Percentiles rank a stretch among this genome's conserved stretches.
These are phyloP conservation scores for Parachaetomium inaequale DNA, from an alignment of 495 filamentous ascomycete genomes.

Conservation along the genomic window DNA sequence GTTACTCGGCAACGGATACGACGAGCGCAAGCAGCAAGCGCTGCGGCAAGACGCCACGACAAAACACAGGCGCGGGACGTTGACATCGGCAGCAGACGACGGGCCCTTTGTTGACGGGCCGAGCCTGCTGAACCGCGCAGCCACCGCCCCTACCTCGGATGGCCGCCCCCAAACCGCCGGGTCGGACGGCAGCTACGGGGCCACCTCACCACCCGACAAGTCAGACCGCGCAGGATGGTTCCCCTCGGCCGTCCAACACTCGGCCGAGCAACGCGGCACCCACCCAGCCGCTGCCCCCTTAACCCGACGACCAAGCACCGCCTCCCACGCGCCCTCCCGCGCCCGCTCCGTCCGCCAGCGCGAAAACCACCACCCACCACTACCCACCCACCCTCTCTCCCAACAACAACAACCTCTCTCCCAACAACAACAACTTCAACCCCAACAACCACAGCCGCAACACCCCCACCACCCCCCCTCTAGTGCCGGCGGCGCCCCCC, in stretches of 20 bases:
- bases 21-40: constrained; percentile 39
- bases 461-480: too few species aligned
- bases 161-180: not conserved
- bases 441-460: constrained; percentile 6
- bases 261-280: constrained; percentile 32
- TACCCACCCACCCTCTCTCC: not conserved
- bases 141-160: not conserved
- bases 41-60: constrained; percentile 20
- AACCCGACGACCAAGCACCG: constrained; percentile 17
- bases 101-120: constrained; percentile 48
- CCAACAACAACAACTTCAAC: constrained; percentile 8
- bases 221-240: constrained; percentile 40
- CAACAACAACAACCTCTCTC: not conserved
- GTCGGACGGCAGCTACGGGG: not conserved
- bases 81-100: constrained; percentile 7
- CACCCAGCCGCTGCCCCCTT: constrained; percentile 17
- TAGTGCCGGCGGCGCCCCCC: not conserved
- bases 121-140: constrained; percentile 43
- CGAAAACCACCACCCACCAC: not conserved
- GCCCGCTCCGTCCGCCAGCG: constrained; percentile 3
- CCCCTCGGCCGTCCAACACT: constrained; percentile 45
- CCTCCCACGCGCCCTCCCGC: constrained; percentile 13
- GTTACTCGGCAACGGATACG: constrained; percentile 44
- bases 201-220: not conserved
- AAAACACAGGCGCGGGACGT: not conserved